Conservation (phyloP, 345 rosid species). For the Reutealis trisperma region DNA sequence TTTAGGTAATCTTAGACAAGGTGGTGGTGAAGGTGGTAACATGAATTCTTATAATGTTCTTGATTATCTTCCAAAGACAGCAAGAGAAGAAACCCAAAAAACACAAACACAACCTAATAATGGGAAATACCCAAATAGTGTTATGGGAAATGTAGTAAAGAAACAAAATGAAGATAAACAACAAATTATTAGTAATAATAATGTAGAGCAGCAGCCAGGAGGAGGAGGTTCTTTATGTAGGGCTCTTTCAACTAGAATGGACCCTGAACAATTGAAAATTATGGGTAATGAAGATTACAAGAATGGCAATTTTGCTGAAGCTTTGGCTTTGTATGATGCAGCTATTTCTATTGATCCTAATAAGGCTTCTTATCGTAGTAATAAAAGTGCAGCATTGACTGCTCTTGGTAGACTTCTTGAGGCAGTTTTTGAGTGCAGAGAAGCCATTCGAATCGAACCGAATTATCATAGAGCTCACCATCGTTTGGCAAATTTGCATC, state of each 20-base stretch:
- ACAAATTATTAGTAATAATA: background rate
- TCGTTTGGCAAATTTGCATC: slow-evolving; percentile 77
- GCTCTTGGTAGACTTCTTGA: slow-evolving; percentile 84
- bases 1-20: slow-evolving; percentile 76
- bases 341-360: slow-evolving; percentile 87
- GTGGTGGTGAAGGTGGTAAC: slow-evolving; percentile 35
- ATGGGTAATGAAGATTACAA: slow-evolving; percentile 99
- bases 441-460: slow-evolving; percentile 87
- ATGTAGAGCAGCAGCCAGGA: slow-evolving; percentile 11
- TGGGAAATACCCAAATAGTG: slow-evolving; percentile 42
- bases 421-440: slow-evolving; percentile 89
- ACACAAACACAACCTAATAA: slow-evolving; percentile 9
- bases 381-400: slow-evolving; percentile 85
- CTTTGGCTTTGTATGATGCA: slow-evolving; percentile 87
- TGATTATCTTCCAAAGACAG: slow-evolving; percentile 27
- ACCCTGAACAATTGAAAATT: slow-evolving; percentile 86
- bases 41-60: slow-evolving; percentile 18
- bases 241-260: slow-evolving; percentile 89
- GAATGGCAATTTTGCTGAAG: slow-evolving; percentile 84
- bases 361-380: slow-evolving; percentile 88
- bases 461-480: slow-evolving; percentile 88
- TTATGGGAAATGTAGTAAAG: slow-evolving; percentile 54
- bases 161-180: slow-evolving; percentile 31
- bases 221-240: slow-evolving; percentile 62
- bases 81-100: slow-evolving; percentile 18